phyloP scores from a whole-genome alignment of 2,329 filamentous ascomycete species.

The Fusarium algeriense region DNA sequence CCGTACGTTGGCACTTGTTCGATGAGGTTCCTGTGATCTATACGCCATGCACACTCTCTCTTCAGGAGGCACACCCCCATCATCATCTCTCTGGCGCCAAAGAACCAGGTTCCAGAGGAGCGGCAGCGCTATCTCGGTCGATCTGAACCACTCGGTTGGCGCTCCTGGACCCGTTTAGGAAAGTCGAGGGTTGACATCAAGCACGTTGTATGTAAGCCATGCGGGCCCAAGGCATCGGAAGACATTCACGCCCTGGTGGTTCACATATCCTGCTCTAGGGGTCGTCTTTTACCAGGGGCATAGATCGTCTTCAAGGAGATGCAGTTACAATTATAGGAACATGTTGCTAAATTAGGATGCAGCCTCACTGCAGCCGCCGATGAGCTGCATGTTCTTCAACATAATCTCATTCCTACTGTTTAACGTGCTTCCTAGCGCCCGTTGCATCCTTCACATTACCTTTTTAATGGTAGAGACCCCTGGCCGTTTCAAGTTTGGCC shows the following conservation, averaged over 20 bases:
- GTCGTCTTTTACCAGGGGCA: constrained; percentile 4
- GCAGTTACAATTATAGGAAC: constrained; percentile 35
- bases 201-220: constrained; percentile 18
- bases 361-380: constrained; percentile 54
- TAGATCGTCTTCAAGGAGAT: constrained; percentile 6
- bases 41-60: constrained; percentile 23
- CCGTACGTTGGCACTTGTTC: constrained; percentile 17
- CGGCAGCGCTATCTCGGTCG: constrained; percentile 32
- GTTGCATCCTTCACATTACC: constrained; percentile 18
- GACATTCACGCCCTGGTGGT: constrained; percentile 24
- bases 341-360: constrained; percentile 54
- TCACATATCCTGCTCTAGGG: constrained; percentile 15
- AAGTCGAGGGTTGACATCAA: constrained; percentile 23
- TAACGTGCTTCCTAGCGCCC: constrained; percentile 31
- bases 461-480: constrained; percentile 3
- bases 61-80: constrained; percentile 17
- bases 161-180: constrained; percentile 31
- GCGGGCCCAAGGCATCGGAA: constrained; percentile 19
- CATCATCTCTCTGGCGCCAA: constrained; percentile 28
- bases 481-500: constrained; percentile 14
- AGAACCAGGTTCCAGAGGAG: constrained; percentile 24
- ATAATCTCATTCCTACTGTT: constrained; percentile 33
- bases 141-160: constrained; percentile 35
- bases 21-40: constrained; percentile 36
- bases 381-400: constrained; percentile 49